These are phyloP conservation scores for Henckelia pumila DNA, from an alignment of 257 asterid genomes.

Conservation along the genomic window DNA sequence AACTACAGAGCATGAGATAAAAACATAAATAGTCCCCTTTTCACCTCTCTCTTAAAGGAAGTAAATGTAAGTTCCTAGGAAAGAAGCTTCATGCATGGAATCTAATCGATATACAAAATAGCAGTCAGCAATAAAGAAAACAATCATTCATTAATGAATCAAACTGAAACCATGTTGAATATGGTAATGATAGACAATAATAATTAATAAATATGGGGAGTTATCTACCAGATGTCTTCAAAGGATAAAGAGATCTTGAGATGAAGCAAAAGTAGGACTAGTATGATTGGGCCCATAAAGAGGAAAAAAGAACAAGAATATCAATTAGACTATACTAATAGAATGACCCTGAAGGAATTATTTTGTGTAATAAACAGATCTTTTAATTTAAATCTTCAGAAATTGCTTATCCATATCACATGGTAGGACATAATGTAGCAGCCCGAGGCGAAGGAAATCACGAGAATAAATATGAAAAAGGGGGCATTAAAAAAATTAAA, in stretches of 20 bases:
- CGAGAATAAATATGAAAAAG: neutral
- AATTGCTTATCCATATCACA: neutral
- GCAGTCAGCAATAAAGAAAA: too few relatives aligned
- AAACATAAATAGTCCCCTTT: too few relatives aligned
- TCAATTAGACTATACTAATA: neutral
- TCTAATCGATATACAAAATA: too few relatives aligned
- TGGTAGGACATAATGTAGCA: neutral
- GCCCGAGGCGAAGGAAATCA: neutral
- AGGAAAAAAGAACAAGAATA: neutral
- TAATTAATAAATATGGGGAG: neutral
- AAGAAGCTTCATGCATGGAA: too few relatives aligned
- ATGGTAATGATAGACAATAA: too few relatives aligned
- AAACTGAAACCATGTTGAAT: too few relatives aligned
- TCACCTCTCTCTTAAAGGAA: too few relatives aligned
- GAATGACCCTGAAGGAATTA: neutral
- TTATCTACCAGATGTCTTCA: neutral
- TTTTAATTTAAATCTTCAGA: neutral
- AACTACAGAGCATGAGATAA: too few relatives aligned
- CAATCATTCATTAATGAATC: too few relatives aligned
- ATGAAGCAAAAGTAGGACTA: neutral
- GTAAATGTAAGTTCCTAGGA: too few relatives aligned
- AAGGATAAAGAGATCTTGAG: neutral
- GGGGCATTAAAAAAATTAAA: conserved; percentile 4
- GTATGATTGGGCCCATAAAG: neutral
- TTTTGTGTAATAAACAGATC: neutral